These are phyloP conservation scores for Lasiosphaeria miniovina DNA, from an alignment of 495 filamentous ascomycete species.

Conservation along the genomic window DNA sequence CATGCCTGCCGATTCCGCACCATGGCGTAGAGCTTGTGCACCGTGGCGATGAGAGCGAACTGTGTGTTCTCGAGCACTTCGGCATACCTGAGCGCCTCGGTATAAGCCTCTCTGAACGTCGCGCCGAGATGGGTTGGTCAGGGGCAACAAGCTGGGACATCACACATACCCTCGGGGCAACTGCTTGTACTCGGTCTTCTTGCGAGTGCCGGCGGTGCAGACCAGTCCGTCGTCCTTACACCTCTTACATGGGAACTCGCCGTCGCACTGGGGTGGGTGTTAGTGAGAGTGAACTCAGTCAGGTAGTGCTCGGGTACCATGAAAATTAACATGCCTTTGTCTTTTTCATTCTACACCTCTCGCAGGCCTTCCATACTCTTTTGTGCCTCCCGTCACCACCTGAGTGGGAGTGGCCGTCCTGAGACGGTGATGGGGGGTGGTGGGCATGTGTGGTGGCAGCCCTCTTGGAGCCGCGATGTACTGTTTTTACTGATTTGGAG, in stretches of 20 bases:
- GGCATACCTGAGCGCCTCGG: constrained; percentile 41
- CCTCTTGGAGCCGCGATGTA: constrained; percentile 29
- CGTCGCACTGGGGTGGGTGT: constrained; percentile 54
- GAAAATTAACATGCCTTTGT: constrained; percentile 52
- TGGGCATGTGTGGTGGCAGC: constrained; percentile 28
- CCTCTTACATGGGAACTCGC: constrained; percentile 63
- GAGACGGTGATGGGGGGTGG: constrained; percentile 27
- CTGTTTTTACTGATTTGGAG: constrained; percentile 31
- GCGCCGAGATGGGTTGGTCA: neutral
- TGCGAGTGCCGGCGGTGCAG: constrained; percentile 55
- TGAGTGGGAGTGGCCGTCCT: constrained; percentile 29
- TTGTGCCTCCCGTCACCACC: constrained; percentile 52
- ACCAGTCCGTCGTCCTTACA: constrained; percentile 62
- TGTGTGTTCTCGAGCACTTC: constrained; percentile 58
- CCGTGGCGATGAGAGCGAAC: constrained; percentile 54
- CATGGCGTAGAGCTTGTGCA: constrained; percentile 58
- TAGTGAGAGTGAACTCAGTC: constrained; percentile 7
- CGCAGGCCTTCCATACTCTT: constrained; percentile 68
- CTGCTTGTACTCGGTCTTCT: constrained; percentile 60
- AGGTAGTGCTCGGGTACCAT: neutral
- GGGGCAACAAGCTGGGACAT: no score
- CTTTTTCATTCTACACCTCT: constrained; percentile 70
- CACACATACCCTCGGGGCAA: constrained; percentile 47
- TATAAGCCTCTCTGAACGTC: constrained; percentile 21
- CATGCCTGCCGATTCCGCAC: constrained; percentile 51